Evolutionary conservation across 2,329 filamentous ascomycete genomes (phyloP), one percentile per base, ranked within the genome.

Genomic region (Diaporthe eres): DNA sequence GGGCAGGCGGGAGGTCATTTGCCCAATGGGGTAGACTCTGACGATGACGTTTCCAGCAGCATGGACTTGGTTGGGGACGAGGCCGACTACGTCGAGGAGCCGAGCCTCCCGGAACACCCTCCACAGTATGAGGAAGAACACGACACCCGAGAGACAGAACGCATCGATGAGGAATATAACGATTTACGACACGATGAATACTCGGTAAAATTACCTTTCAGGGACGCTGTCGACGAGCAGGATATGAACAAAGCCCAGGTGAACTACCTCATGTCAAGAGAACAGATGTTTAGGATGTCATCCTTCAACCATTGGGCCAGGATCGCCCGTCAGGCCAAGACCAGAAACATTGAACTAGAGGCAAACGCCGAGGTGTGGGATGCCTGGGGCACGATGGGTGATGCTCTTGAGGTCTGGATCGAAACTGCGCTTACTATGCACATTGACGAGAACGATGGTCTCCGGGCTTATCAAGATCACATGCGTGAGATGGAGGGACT

Each of bases 371-470:
- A 74, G 60, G 73, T 68, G 44, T 78, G 75, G 75, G 77, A 78
- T 28, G 70, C 67, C 4, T 74, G 67, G 72, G 74, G 77, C 31
- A 75, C 75, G 42, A 73, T 77, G n/a, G 72, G 68, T 9, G 75
- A 68, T n/a, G 75, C 75, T 34, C 74, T 78, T 5, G 87, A 89
- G 72, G 83, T 85, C 37, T 90, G 89, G 88, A 84, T 84, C 71
- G 81, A 81, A 19, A 83, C 58, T 53, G 73, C 77, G 74, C 74
- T 75, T 65, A 75, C 74, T 31, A 75, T 77, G 63, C 75, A 75
- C 67, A 57, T 77, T 31, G 74, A 73, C 49, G 75, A 77, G 70
- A 75, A 75, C 15, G 74, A 77, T 28, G 75, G 74, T 60, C 71
- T 77, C 13, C 75, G 55, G 13, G 74, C 74, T 15, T 77, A 77